A percentile compares a stretch with the other conserved stretches of the same genome.
Evolutionary conservation across 768 basidiomycete species (phyloP).

Genomic region (Lactarius quietus): DNA sequence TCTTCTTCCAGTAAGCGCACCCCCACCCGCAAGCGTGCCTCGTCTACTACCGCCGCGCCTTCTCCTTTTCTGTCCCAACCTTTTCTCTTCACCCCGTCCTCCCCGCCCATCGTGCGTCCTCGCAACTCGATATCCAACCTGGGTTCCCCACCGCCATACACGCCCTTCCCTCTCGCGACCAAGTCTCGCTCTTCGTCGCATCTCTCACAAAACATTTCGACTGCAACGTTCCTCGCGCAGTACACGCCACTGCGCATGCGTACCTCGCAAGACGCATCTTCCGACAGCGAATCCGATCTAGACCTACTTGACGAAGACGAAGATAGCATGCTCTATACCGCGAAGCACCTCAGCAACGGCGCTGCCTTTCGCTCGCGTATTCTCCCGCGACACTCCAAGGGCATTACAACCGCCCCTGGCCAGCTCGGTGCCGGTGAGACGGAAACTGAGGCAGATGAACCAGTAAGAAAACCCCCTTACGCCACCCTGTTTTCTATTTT

Average conservation of each 20-base stretch:
- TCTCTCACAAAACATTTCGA: slow-evolving; percentile 16
- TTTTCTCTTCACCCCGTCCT: slow-evolving; percentile 18
- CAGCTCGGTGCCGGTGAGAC: slow-evolving; percentile 67
- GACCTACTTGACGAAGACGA: slow-evolving; percentile 18
- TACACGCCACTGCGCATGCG: slow-evolving; percentile 17
- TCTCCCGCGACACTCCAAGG: slow-evolving; percentile 18
- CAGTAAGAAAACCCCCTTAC: slow-evolving; percentile 44
- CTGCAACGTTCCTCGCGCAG: slow-evolving; percentile 20
- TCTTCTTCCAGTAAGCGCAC: background rate
- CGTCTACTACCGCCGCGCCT: slow-evolving; percentile 12
- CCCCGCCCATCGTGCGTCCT: slow-evolving; percentile 14
- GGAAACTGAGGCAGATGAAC: slow-evolving; percentile 75
- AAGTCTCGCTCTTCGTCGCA: slow-evolving; percentile 26
- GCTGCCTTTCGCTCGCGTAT: slow-evolving; percentile 22
- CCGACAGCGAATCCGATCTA: slow-evolving; percentile 22
- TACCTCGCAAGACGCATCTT: background rate
- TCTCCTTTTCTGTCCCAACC: slow-evolving; percentile 6
- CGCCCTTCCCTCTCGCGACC: slow-evolving; percentile 11
- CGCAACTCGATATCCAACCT: slow-evolving; percentile 3
- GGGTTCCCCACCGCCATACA: slow-evolving; percentile 21
- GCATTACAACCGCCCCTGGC: slow-evolving; percentile 62
- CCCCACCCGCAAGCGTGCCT: slow-evolving; percentile 18
- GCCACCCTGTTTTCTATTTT: background rate
- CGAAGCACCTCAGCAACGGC: slow-evolving; percentile 16
- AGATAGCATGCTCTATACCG: slow-evolving; percentile 18